Percentiles rank a stretch among this genome's conserved stretches.
Evolutionary conservation across 176 grass and related monocot species (phyloP).

Genomic region (Cenchrus fungigraminus): DNA sequence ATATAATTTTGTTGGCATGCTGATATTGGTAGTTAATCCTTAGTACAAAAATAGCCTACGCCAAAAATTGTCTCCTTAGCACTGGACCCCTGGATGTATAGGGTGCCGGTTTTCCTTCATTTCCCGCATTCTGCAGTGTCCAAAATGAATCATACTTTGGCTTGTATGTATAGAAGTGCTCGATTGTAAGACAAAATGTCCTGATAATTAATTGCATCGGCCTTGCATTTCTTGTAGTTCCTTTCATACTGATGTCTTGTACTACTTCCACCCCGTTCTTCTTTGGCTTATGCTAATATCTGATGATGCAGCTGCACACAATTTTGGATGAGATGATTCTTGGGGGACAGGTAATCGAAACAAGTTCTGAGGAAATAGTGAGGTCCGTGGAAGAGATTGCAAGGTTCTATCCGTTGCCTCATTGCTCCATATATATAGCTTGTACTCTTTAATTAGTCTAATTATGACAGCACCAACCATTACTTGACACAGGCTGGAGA

Average conservation of each 20-base stretch:
- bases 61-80: not conserved
- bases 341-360: slow-evolving; percentile 89
- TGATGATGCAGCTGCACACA: slow-evolving; percentile 77
- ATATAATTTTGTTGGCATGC: slow-evolving; percentile 2
- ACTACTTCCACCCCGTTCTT: not conserved
- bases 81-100: not conserved
- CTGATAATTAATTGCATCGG: not conserved
- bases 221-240: not conserved
- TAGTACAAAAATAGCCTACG: not conserved
- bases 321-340: slow-evolving; percentile 98
- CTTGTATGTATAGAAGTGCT: not conserved
- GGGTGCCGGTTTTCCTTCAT: not conserved
- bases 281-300: not conserved
- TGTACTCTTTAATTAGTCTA: not conserved
- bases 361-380: slow-evolving; percentile 78
- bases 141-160: not conserved
- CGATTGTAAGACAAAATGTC: not conserved
- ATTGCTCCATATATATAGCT: not conserved
- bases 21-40: not conserved
- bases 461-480: slow-evolving; percentile 1
- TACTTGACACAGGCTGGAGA: slow-evolving; percentile 64
- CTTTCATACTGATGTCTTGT: not conserved
- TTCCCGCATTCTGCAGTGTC: not conserved
- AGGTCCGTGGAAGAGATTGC: slow-evolving; percentile 77
- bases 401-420: slow-evolving; percentile 45